A percentile compares a stretch with the other conserved stretches of the same genome.
Evolutionary conservation across 2,329 filamentous ascomycete genomes (phyloP).

Genomic region (Lecanicillium sp.): DNA sequence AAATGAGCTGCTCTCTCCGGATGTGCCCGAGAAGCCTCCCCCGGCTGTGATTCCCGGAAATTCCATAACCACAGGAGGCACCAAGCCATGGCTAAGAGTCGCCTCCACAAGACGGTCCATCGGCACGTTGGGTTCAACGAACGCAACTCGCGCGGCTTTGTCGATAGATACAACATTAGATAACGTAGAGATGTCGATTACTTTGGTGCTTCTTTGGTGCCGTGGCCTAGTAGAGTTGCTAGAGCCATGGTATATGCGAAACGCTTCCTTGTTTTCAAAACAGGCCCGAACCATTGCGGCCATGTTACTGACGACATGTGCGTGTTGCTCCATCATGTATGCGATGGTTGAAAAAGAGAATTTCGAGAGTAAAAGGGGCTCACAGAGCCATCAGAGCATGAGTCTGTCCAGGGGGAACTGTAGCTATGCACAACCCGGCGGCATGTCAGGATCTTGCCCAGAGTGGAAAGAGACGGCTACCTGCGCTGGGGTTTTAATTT

Average conservation of each 20-base stretch:
- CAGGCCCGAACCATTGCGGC: no score
- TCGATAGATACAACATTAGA: conserved; percentile 17
- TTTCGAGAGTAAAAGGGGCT: no score
- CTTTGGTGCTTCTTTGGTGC: conserved; percentile 15
- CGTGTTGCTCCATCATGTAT: no score
- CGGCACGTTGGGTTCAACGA: conserved; percentile 63
- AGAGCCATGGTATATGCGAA: conserved; percentile 70
- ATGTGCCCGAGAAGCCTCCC: conserved; percentile 60
- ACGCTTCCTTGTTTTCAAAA: conserved; percentile 52
- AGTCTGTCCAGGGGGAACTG: no score
- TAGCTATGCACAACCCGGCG: no score
- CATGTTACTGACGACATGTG: no score
- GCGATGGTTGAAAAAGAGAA: no score
- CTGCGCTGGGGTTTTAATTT: no score
- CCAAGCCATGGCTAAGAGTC: conserved; percentile 46
- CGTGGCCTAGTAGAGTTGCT: conserved; percentile 64
- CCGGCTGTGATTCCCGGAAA: conserved; percentile 65
- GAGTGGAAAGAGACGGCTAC: no score
- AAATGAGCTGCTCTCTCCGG: conserved; percentile 62
- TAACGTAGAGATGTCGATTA: conserved; percentile 21
- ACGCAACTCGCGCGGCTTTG: background rate
- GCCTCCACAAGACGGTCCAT: conserved; percentile 59
- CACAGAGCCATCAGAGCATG: no score
- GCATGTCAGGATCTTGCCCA: no score
- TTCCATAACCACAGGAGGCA: conserved; percentile 64